Conservation (phyloP, 257 asterid genomes). For the Nemophila menziesii region DNA sequence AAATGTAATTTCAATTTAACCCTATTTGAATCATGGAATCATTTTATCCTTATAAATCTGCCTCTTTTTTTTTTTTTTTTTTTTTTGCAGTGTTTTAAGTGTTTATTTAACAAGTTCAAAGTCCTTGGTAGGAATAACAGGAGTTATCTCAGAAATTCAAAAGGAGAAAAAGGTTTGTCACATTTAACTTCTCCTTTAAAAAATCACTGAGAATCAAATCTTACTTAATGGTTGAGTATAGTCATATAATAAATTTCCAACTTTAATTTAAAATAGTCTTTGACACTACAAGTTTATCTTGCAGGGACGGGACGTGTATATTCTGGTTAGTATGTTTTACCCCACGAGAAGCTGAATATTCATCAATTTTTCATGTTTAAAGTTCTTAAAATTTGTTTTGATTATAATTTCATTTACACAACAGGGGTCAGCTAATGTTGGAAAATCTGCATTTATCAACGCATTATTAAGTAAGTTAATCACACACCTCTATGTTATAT, state of each 20-base stretch:
- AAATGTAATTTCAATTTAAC: too few relatives aligned
- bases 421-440: conserved; percentile 97
- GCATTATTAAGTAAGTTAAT: conserved; percentile 73
- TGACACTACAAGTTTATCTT: conserved; percentile 14
- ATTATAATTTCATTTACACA: conserved; percentile 14
- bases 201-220: not conserved
- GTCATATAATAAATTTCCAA: not conserved
- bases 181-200: conserved; percentile 4
- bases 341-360: conserved; percentile 3
- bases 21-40: conserved; percentile 16
- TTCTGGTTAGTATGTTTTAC: conserved; percentile 49
- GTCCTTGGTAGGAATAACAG: conserved; percentile 89
- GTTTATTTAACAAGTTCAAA: conserved; percentile 94
- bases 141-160: conserved; percentile 90
- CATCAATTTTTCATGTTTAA: not conserved
- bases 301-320: conserved; percentile 96
- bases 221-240: not conserved
- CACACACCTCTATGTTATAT: not conserved
- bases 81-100: conserved; percentile 62
- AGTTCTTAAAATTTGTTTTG: not conserved
- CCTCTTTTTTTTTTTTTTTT: too few relatives aligned
- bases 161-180: conserved; percentile 74
- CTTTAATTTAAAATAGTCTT: conserved; percentile 3
- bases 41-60: conserved; percentile 8
- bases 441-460: conserved; percentile 95